A percentile compares a stretch with the other conserved stretches of the same genome.
Conservation (phyloP, 805 yeast genomes). For the Candida rishiriensis region DNA sequence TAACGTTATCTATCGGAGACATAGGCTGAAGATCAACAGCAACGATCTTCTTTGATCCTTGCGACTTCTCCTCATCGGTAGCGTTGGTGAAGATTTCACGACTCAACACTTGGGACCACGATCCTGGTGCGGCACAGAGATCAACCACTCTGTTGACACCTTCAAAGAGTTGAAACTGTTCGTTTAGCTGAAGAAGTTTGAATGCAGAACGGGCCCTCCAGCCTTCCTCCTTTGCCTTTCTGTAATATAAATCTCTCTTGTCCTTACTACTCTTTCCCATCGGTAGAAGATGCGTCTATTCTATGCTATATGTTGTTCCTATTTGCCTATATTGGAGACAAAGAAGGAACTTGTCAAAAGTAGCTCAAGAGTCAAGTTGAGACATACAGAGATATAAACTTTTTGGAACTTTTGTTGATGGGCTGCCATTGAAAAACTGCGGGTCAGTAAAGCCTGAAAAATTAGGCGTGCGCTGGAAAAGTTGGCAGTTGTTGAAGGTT, state of each 20-base stretch:
- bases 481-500: no score
- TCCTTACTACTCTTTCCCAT: constrained; percentile 97
- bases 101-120: constrained; percentile 95
- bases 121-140: constrained; percentile 97
- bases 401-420: no score
- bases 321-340: no score
- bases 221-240: constrained; percentile 97
- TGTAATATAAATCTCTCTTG: constrained; percentile 84
- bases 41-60: constrained; percentile 51
- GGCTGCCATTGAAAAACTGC: no score
- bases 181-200: constrained; percentile 85
- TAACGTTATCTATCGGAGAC: constrained; percentile 92
- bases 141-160: constrained; percentile 85
- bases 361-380: no score
- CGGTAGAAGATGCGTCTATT: background rate
- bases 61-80: constrained; percentile 20
- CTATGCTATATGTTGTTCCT: no score
- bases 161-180: constrained; percentile 77
- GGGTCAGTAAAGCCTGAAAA: no score
- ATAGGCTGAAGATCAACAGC: constrained; percentile 97
- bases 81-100: constrained; percentile 49
- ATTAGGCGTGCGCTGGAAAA: no score
- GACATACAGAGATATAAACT: no score
- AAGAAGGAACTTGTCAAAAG: no score
- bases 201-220: constrained; percentile 97